A percentile compares a stretch with the other conserved stretches of the same genome.
Conservation (phyloP, 768 basidiomycete species). For the Dioszegia aurantiaca region DNA sequence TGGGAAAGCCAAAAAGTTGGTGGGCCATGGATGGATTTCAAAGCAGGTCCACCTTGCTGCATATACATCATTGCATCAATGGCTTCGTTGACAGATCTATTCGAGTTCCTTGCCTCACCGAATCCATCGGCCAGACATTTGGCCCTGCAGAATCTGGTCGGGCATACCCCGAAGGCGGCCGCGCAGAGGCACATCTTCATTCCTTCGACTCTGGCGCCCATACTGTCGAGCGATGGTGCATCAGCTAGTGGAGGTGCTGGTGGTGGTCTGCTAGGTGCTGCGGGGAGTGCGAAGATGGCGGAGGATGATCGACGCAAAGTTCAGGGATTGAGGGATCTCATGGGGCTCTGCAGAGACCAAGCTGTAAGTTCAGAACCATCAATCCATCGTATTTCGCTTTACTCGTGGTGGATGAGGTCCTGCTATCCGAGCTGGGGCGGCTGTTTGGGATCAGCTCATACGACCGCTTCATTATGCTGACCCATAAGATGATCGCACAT, state of each 20-base stretch:
- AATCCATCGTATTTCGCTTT: too few relatives aligned
- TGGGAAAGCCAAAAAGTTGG: conserved; percentile 22
- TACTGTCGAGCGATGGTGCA: conserved; percentile 18
- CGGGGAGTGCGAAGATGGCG: conserved; percentile 28
- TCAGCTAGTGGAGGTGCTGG: conserved; percentile 19
- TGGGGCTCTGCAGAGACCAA: conserved; percentile 82
- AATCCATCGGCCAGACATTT: conserved; percentile 85
- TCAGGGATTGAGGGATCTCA: conserved; percentile 66
- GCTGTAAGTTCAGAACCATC: conserved; percentile 57
- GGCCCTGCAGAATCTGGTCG: conserved; percentile 76
- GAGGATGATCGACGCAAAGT: conserved; percentile 60
- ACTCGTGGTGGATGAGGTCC: too few relatives aligned
- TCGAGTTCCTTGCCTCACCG: conserved; percentile 77
- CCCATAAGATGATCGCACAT: conserved; percentile 73
- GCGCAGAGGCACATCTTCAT: conserved; percentile 75
- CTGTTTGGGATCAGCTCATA: too few relatives aligned
- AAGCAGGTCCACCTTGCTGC: neutral
- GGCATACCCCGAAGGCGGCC: conserved; percentile 70
- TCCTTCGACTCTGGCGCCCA: conserved; percentile 48
- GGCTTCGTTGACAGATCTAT: conserved; percentile 60
- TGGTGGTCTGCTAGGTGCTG: neutral
- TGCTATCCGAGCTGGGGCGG: too few relatives aligned
- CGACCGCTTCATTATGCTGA: too few relatives aligned
- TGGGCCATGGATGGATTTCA: neutral
- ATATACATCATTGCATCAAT: conserved; percentile 20